Conservation (phyloP, 257 asterid genomes). For the Mentha longifolia region DNA sequence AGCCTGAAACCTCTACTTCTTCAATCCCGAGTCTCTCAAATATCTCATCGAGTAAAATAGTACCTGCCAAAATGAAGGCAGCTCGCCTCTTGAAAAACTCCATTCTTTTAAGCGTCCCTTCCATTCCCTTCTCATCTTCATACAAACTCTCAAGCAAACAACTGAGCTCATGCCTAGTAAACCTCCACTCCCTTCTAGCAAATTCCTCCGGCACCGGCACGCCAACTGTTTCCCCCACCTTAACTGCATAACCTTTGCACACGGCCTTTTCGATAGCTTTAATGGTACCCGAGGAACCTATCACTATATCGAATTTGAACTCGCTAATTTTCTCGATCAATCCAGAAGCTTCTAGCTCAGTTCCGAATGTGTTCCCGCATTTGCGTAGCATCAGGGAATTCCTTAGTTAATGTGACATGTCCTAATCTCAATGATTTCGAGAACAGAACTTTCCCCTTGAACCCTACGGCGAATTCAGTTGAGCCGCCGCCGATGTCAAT, state of each 20-base stretch:
- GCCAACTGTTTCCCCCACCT: constrained; percentile 42
- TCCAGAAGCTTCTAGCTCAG: constrained; percentile 47
- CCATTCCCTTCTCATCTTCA: constrained; percentile 50
- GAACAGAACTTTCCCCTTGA: constrained; percentile 52
- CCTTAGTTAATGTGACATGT: constrained; percentile 63
- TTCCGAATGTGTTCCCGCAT: constrained; percentile 57
- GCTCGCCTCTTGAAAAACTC: constrained; percentile 58
- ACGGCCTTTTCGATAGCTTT: constrained; percentile 72
- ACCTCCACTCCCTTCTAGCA: constrained; percentile 67
- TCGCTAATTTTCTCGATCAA: constrained; percentile 50
- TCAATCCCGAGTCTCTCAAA: constrained; percentile 57
- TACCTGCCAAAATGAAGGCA: constrained; percentile 69
- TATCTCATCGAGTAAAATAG: constrained; percentile 66
- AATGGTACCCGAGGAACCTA: constrained; percentile 82
- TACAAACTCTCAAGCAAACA: constrained; percentile 52
- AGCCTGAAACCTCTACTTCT: constrained; percentile 77
- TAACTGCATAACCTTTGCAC: constrained; percentile 49
- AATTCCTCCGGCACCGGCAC: constrained; percentile 44
- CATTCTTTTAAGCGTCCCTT: constrained; percentile 46
- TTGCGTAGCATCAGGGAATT: constrained; percentile 38
- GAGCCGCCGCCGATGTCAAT: constrained; percentile 92
- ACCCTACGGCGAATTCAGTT: constrained; percentile 70
- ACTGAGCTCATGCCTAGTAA: constrained; percentile 60
- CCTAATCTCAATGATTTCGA: constrained; percentile 68
- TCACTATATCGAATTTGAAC: constrained; percentile 53